phyloP scores from a whole-genome alignment of 371 early-diverging fungal genomes.

The Fennellomyces sp. region DNA sequence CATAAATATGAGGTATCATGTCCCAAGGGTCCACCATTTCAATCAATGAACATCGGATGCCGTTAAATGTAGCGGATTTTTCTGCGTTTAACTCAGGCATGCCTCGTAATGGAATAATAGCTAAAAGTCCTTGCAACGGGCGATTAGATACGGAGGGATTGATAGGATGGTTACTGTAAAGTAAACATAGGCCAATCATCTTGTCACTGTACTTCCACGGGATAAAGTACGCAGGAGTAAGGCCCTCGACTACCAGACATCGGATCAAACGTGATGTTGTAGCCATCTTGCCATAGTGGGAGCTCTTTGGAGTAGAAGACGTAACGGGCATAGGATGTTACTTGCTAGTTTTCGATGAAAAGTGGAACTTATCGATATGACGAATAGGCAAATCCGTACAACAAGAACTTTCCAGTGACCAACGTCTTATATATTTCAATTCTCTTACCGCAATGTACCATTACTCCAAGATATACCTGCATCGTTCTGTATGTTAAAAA shows the following conservation, averaged over 20 bases:
- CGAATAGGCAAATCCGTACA: too few species aligned
- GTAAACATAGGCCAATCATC: background rate
- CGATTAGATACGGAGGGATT: too few species aligned
- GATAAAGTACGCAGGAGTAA: constrained; percentile 51
- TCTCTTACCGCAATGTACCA: too few species aligned
- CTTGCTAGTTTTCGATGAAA: too few species aligned
- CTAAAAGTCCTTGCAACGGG: constrained; percentile 23
- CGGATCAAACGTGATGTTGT: constrained; percentile 63
- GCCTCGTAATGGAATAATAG: constrained; percentile 44
- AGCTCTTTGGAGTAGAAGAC: constrained; percentile 18
- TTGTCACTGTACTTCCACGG: background rate
- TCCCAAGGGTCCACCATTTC: constrained; percentile 43
- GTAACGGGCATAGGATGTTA: too few species aligned
- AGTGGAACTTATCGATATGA: too few species aligned
- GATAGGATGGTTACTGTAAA: background rate
- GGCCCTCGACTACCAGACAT: constrained; percentile 61
- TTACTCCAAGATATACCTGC: too few species aligned
- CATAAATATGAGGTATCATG: constrained; percentile 43
- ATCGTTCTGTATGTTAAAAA: too few species aligned
- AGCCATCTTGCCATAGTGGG: constrained; percentile 52
- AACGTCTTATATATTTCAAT: too few species aligned
- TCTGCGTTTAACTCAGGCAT: constrained; percentile 27
- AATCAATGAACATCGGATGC: constrained; percentile 28
- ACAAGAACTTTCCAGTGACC: too few species aligned
- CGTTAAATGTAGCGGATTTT: constrained; percentile 16